Base-by-base conservation (phyloP, 371 early-diverging fungal genomes). In the Mucor sp. region DNA sequence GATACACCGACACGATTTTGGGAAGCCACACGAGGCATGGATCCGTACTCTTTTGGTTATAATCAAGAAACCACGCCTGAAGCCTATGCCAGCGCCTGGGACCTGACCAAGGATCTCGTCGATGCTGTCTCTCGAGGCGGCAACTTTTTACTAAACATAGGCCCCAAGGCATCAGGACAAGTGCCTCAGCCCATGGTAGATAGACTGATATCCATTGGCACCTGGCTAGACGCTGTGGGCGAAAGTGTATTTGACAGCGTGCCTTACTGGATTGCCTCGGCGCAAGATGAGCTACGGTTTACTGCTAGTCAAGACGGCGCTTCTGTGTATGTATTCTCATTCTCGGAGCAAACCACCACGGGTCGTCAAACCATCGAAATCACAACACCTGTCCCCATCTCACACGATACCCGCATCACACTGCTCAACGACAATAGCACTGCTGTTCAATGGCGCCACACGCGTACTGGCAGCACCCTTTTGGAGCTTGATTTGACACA, bases 1-100 rank as follows among this genome's bases (percentile, higher is more conserved):
- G 44, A 55, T 19, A 59, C 63, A 11, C 72, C 78, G 17, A 62
- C 72, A 0, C 67, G 78, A 19, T 69, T 71, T n/a, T 80, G 80
- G 80, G 80, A 80, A 67, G 68, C 80, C 0, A 80, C 77, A 6
- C 69, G 80, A 11, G 80, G 80, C 21, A 74, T 80, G 8, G 80
- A 80, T 48, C 80, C 80, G 0, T 70, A 69, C 63, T 80, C 80
- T 11, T 80, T 80, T 53, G 78, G 73, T 9, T 79, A 68, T 33
- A 79, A 76, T 58, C 66, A 63, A 33, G 74, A 66, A 5, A 79
- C 76, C 7, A 58, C 25, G 9, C 65, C 68, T 4, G 67, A 72
- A 15, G 68, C 74, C 19, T 79, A 79, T 35, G 72, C 76, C 2
- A 64, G 63, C 7, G 58, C 71, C 4, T 19, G 21, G 11, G 55